These are phyloP conservation scores for Albugo laibachii DNA, from an alignment of 352 stramenopile species.

Conservation along the genomic window DNA sequence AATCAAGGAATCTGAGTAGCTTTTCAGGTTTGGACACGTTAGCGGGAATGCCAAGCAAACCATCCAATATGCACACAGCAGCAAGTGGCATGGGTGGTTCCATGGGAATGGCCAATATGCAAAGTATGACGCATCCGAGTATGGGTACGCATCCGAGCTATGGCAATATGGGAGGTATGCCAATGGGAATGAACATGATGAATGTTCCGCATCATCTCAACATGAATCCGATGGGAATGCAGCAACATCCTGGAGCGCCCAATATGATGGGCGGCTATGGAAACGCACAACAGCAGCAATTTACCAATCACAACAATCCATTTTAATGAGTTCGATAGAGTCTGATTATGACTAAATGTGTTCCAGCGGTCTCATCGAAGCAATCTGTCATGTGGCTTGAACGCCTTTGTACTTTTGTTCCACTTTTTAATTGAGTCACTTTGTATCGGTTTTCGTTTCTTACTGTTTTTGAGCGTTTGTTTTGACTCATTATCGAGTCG, in stretches of 20 bases:
- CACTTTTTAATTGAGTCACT: neutral
- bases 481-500: too few species aligned
- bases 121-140: neutral
- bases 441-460: neutral
- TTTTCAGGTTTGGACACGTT: constrained; percentile 69
- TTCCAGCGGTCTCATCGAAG: neutral
- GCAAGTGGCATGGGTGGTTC: neutral
- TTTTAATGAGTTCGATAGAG: neutral
- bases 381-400: constrained; percentile 5
- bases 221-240: constrained; percentile 17
- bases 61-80: neutral
- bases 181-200: constrained; percentile 7
- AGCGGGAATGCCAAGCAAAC: constrained; percentile 49
- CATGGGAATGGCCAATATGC: neutral
- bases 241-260: neutral
- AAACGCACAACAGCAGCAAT: neutral
- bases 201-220: neutral
- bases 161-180: constrained; percentile 7
- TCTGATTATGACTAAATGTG: constrained; percentile 11
- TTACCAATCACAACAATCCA: neutral
- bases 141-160: neutral
- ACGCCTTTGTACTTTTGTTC: neutral
- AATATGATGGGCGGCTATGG: neutral
- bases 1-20: constrained; percentile 30
- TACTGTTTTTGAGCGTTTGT: neutral